phyloP scores from a whole-genome alignment of 345 rosid species.

The Eucalyptus curtisii region DNA sequence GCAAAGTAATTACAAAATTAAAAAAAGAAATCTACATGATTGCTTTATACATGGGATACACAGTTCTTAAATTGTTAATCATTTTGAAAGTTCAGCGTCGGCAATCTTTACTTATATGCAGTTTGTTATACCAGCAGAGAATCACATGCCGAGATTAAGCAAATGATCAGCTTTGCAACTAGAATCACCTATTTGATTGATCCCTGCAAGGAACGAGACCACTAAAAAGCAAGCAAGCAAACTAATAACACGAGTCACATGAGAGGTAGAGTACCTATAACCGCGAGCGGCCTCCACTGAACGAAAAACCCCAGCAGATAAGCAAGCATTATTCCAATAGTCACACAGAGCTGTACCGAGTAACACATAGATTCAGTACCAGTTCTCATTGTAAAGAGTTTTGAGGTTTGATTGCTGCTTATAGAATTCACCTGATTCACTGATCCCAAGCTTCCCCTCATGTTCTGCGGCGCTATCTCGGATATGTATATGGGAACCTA shows the following conservation, averaged over 20 bases:
- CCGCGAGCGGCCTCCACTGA: constrained; percentile 89
- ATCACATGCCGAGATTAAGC: background rate
- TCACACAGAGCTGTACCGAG: constrained; percentile 65
- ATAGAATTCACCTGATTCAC: constrained; percentile 24
- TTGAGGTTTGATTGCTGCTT: background rate
- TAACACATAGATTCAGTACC: background rate
- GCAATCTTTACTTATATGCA: background rate
- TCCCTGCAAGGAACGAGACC: background rate
- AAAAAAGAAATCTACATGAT: background rate
- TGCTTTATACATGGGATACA: background rate
- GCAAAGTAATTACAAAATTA: background rate
- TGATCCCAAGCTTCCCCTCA: constrained; percentile 34
- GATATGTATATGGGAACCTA: constrained; percentile 29
- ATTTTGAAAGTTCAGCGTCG: background rate
- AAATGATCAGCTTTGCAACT: background rate
- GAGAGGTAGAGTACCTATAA: constrained; percentile 50
- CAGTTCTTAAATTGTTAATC: background rate
- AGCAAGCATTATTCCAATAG: constrained; percentile 94
- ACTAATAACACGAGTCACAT: background rate
- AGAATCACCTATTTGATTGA: background rate
- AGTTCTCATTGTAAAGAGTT: background rate
- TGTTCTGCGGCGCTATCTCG: constrained; percentile 39
- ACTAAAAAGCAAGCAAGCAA: background rate
- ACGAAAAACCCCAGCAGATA: constrained; percentile 77
- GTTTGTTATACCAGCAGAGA: background rate